Conservation (phyloP, 2,329 filamentous ascomycete genomes). For the Lasiodiplodia gonubiensis region DNA sequence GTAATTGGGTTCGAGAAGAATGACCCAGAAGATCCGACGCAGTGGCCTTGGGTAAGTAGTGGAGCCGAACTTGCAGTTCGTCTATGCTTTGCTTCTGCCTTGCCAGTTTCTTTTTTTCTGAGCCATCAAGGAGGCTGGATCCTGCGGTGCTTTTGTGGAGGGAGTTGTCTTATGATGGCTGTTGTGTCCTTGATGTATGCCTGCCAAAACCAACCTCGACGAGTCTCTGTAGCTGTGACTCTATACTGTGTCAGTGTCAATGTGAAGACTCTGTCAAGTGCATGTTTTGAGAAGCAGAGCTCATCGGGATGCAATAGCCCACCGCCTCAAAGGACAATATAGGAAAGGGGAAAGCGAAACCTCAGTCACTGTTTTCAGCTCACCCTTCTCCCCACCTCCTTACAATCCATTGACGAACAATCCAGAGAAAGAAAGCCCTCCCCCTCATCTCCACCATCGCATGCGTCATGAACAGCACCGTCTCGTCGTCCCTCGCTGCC, state of each 20-base stretch:
- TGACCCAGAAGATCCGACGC: constrained; percentile 51
- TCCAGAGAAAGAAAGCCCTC: constrained; percentile 60
- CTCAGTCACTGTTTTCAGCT: neutral
- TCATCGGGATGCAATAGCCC: neutral
- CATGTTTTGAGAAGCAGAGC: neutral
- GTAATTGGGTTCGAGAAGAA: constrained; percentile 48
- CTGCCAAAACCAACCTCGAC: neutral
- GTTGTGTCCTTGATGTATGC: neutral
- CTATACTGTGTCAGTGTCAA: neutral
- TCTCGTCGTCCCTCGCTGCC: constrained; percentile 68
- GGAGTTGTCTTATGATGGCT: neutral
- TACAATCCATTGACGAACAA: neutral
- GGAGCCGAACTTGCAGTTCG: too few species aligned
- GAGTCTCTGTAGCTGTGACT: neutral
- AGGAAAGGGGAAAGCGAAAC: neutral
- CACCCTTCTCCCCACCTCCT: neutral
- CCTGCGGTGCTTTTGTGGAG: neutral
- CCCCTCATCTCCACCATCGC: constrained; percentile 63
- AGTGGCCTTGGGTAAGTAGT: constrained; percentile 46
- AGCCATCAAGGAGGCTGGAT: neutral
- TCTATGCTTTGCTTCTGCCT: neutral
- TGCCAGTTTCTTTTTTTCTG: neutral
- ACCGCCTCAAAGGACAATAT: neutral
- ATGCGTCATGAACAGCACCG: constrained; percentile 70
- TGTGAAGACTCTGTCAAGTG: neutral